A percentile compares a stretch with the other conserved stretches of the same genome.
Evolutionary conservation across 257 asterid species (phyloP).

Genomic region (Nicotiana paniculata): DNA sequence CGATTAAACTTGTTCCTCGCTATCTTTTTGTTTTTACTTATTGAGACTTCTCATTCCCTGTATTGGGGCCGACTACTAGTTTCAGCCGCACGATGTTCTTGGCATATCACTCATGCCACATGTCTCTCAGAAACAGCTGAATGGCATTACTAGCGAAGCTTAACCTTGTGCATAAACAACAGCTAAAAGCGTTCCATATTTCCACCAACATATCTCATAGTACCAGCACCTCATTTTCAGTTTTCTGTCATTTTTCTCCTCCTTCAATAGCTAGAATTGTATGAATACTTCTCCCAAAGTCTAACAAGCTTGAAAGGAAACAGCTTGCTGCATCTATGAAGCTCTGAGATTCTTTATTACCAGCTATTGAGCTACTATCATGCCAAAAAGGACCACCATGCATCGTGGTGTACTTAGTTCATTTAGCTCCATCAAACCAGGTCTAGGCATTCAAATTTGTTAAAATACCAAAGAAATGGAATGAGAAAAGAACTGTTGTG

Average conservation of each 20-base stretch:
- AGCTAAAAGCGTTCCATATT: not conserved
- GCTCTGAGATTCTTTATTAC: not conserved
- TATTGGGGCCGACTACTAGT: not conserved
- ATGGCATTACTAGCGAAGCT: not conserved
- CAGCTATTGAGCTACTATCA: not conserved
- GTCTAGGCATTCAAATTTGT: not conserved
- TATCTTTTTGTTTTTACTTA: too few species aligned
- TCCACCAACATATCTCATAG: not conserved
- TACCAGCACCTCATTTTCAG: not conserved
- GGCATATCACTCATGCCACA: too few species aligned
- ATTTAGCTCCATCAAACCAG: not conserved
- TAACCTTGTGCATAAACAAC: not conserved
- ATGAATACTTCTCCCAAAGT: not conserved
- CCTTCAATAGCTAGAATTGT: not conserved
- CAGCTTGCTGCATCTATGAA: not conserved
- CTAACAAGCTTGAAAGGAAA: not conserved
- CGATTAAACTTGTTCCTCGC: not conserved
- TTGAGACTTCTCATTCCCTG: not conserved
- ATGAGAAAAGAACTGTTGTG: not conserved
- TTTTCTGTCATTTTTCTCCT: not conserved
- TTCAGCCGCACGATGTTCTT: not conserved
- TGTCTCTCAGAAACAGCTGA: not conserved
- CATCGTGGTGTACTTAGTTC: not conserved
- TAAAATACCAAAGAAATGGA: not conserved
- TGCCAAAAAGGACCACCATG: too few species aligned